Percentiles rank a stretch among this genome's conserved stretches.
These are phyloP conservation scores for Neospora caninum DNA, from an alignment of 169 alveolate species.

Conservation along the genomic window DNA sequence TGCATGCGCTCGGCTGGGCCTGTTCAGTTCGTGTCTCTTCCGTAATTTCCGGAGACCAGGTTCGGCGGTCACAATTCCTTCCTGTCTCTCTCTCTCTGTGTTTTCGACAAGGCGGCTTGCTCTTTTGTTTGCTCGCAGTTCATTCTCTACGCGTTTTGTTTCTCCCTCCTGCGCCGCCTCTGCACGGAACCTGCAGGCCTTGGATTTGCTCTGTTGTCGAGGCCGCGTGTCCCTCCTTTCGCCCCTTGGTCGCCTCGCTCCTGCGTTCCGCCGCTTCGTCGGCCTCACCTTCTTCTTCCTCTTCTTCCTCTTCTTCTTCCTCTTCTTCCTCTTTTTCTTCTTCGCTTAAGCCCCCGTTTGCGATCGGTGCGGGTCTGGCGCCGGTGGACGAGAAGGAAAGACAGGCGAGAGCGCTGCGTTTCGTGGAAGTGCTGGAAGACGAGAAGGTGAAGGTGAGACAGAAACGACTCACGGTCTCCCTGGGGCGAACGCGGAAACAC, in stretches of 20 bases:
- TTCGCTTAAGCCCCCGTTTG: background rate
- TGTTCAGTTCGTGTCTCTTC: too few relatives aligned
- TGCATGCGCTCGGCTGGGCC: too few relatives aligned
- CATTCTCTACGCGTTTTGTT: background rate
- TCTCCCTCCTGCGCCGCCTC: background rate
- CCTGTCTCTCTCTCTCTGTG: too few relatives aligned
- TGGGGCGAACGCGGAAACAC: too few relatives aligned
- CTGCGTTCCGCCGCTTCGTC: background rate
- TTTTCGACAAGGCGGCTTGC: too few relatives aligned
- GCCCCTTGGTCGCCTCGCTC: background rate
- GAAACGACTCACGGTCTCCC: background rate
- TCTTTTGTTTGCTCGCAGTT: background rate
- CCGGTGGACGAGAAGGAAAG: background rate
- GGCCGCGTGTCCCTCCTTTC: background rate
- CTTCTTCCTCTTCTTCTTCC: background rate
- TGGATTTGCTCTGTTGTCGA: constrained; percentile 2
- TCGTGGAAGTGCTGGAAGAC: background rate
- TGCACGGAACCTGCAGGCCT: background rate
- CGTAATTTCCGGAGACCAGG: too few relatives aligned
- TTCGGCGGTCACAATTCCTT: too few relatives aligned
- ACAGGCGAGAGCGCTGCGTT: background rate
- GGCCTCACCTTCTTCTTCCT: background rate
- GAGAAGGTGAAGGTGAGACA: background rate
- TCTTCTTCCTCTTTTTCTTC: background rate
- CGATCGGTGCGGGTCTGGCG: background rate